Evolutionary conservation across 2,329 filamentous ascomycete species (phyloP), one percentile per base, ranked within the genome.

Genomic region (Didymella exigua): DNA sequence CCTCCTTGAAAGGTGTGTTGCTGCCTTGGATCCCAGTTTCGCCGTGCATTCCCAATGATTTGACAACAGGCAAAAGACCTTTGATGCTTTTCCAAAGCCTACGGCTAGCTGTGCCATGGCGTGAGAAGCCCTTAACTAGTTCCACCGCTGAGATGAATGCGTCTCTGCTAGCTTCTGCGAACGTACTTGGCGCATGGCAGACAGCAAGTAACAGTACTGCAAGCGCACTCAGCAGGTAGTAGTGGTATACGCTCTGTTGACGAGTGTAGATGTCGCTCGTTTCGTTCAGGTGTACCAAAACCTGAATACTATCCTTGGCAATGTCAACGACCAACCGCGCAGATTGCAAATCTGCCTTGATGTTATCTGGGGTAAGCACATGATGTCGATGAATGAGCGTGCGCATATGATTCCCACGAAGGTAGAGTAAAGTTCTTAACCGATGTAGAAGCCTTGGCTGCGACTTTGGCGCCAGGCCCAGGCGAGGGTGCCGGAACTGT

Each of bases 71-170:
- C n/a, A 66, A 16, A 4, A 66, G 44, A 13, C 61, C 61, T 3
- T 58, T 58, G 31, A 66, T 56, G 33, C 58, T 66, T 40, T 60
- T 62, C 63, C 63, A 66, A 14, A 66, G 50, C 18, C 61, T 58
- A 10, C 53, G 58, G 50, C 61, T 64, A 16, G 63, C 61, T 1
- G 51, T 61, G 10, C 61, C 56, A 19, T 61, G 54, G 10, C 49
- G 54, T 16, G 63, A 64, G 16, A 66, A 63, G 4, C 61, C 58
- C 37, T 63, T 66, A 6, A 66, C 59, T 16, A 66, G 53, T 30
- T 64, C 59, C 0, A 64, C 58, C 8, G 59, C 61, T 2, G 61
- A 53, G n/a, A 61, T 34, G 16, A 66, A 66, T 9, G 61, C 31
- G 2, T 60, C 54, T 50, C 61, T 58, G 36, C 63, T 61, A 8